Percentiles rank a stretch among this genome's conserved stretches.
Evolutionary conservation across 352 stramenopile genomes (phyloP).

Genomic region (Peronospora destructor): DNA sequence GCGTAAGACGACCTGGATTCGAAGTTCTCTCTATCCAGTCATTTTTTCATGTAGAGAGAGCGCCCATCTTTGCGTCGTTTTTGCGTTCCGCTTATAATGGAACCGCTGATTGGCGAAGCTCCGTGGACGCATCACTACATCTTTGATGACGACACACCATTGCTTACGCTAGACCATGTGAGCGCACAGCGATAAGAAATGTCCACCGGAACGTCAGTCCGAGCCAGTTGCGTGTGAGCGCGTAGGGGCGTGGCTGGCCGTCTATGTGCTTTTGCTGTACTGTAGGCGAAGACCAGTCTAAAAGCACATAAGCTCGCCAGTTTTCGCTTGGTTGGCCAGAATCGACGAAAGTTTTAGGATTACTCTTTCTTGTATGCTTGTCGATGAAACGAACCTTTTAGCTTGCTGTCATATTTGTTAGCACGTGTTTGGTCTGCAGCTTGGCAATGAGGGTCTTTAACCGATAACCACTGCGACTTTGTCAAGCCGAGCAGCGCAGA

Average conservation of each 20-base stretch:
- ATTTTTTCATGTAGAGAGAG: neutral
- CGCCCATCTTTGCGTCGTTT: neutral
- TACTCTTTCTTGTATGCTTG: neutral
- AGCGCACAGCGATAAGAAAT: neutral
- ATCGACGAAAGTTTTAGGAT: conserved; percentile 19
- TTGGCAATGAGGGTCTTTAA: conserved; percentile 25
- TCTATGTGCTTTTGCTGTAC: neutral
- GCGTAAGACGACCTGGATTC: neutral
- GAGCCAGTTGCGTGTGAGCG: no score
- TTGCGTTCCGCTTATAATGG: neutral
- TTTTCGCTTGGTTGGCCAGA: conserved; percentile 18
- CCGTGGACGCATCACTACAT: neutral
- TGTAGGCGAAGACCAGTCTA: no score
- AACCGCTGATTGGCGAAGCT: neutral
- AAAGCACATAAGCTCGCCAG: no score
- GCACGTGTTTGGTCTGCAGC: conserved; percentile 20
- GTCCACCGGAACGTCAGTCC: neutral
- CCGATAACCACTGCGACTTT: conserved; percentile 14
- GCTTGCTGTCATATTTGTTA: conserved; percentile 1
- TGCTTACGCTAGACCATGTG: neutral
- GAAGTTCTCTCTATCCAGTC: neutral
- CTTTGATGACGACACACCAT: neutral
- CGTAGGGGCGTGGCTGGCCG: neutral
- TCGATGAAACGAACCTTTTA: neutral
- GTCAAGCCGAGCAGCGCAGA: conserved; percentile 1